Conservation (phyloP, 2,329 filamentous ascomycete genomes). For the Basipetospora chlamydospora region DNA sequence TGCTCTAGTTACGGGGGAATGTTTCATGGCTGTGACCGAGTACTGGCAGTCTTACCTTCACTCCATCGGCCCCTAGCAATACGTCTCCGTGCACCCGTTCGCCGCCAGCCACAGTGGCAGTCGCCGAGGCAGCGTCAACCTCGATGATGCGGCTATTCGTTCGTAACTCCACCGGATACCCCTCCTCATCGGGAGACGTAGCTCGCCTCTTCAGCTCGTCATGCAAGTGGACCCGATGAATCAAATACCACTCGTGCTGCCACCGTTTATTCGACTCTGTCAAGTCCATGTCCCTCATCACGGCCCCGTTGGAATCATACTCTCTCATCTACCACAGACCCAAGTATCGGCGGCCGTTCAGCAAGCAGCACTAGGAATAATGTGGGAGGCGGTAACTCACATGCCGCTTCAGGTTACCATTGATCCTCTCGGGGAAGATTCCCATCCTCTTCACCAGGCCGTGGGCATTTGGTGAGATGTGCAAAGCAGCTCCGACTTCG, state of each 20-base stretch:
- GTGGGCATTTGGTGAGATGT: constrained; percentile 29
- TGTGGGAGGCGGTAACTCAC: neutral
- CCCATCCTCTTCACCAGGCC: constrained; percentile 32
- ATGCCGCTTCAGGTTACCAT: constrained; percentile 18
- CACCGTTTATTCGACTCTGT: constrained; percentile 22
- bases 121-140: constrained; percentile 24
- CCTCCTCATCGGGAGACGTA: constrained; percentile 13
- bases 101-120: constrained; percentile 29
- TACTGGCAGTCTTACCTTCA: constrained; percentile 21
- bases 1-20: neutral
- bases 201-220: constrained; percentile 19
- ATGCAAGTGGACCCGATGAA: constrained; percentile 26
- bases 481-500: constrained; percentile 24
- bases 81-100: constrained; percentile 18
- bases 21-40: neutral
- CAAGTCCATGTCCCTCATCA: constrained; percentile 20
- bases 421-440: constrained; percentile 22
- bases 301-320: constrained; percentile 20
- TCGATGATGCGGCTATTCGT: constrained; percentile 26
- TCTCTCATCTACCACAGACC: constrained; percentile 12
- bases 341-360: neutral
- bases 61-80: constrained; percentile 31
- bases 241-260: constrained; percentile 26
- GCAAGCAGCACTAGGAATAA: neutral
- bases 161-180: constrained; percentile 17